phyloP scores from a whole-genome alignment of 2,329 filamentous ascomycete species.

The Aspergillus terreus region DNA sequence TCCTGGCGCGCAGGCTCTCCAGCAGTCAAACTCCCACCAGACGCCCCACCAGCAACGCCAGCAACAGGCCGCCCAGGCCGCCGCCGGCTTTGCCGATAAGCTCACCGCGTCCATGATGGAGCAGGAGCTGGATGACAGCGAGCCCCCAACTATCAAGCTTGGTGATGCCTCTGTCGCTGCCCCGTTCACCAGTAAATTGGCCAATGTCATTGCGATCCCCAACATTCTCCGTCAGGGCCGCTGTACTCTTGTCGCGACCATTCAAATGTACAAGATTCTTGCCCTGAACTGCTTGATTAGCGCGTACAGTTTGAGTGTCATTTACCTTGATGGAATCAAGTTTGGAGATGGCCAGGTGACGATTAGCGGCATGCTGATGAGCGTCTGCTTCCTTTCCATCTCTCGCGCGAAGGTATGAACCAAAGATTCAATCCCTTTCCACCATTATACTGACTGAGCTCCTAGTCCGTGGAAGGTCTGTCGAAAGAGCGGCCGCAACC shows the following conservation, averaged over 20 bases:
- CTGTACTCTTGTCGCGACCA: slow-evolving; percentile 95
- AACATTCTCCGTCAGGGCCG: slow-evolving; percentile 98
- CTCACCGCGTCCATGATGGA: slow-evolving; percentile 87
- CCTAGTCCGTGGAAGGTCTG: slow-evolving; percentile 78
- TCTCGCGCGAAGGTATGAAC: slow-evolving; percentile 75
- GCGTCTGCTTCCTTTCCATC: slow-evolving; percentile 96
- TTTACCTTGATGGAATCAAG: slow-evolving; percentile 98
- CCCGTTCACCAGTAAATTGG: slow-evolving; percentile 94
- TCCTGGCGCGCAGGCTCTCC: slow-evolving; percentile 59
- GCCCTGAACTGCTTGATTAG: slow-evolving; percentile 97
- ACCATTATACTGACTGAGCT: slow-evolving; percentile 11
- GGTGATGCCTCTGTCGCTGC: slow-evolving; percentile 96
- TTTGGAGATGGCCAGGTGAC: slow-evolving; percentile 98
- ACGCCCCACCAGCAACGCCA: slow-evolving; percentile 50
- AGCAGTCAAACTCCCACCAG: slow-evolving; percentile 49
- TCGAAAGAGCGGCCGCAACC: slow-evolving; percentile 97
- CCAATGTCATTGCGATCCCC: slow-evolving; percentile 93
- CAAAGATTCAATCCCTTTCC: neutral
- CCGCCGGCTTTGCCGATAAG: slow-evolving; percentile 77
- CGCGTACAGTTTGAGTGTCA: slow-evolving; percentile 91
- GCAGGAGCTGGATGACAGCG: slow-evolving; percentile 77
- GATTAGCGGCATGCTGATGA: slow-evolving; percentile 99
- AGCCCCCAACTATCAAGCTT: slow-evolving; percentile 93
- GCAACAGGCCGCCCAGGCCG: slow-evolving; percentile 63
- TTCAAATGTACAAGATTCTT: slow-evolving; percentile 99